Percentiles rank a stretch among this genome's conserved stretches.
Conservation (phyloP, 805 yeast genomes). For the Myxozyma neglecta region DNA sequence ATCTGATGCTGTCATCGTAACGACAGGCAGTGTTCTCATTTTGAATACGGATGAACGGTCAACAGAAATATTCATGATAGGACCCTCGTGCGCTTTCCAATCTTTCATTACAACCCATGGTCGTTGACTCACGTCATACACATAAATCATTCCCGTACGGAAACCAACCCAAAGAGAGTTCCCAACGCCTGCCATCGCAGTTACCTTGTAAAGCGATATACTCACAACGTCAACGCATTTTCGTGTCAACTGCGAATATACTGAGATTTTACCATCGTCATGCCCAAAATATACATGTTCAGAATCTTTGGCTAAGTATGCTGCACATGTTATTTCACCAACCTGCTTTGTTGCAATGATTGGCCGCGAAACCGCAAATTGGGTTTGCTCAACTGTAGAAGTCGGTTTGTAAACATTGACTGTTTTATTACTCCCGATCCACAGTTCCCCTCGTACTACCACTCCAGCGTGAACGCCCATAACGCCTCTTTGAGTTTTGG, state of each 20-base stretch:
- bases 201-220: conserved; percentile 37
- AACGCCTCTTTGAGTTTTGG: conserved; percentile 37
- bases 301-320: conserved; percentile 29
- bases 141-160: conserved; percentile 41
- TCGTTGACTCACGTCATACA: conserved; percentile 37
- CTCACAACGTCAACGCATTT: conserved; percentile 38
- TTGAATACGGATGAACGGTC: conserved; percentile 29
- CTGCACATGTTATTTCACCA: conserved; percentile 40
- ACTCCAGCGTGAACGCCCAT: conserved; percentile 35
- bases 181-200: conserved; percentile 36
- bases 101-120: conserved; percentile 42
- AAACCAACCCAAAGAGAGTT: conserved; percentile 43
- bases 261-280: conserved; percentile 43
- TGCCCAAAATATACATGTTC: conserved; percentile 44
- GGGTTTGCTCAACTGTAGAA: conserved; percentile 21
- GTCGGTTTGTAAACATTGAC: conserved; percentile 39
- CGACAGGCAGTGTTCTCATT: conserved; percentile 34
- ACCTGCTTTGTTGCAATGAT: conserved; percentile 26
- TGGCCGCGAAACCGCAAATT: conserved; percentile 36
- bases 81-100: conserved; percentile 43
- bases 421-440: conserved; percentile 41
- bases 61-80: conserved; percentile 30
- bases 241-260: conserved; percentile 34
- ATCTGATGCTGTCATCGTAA: conserved; percentile 34
- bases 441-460: conserved; percentile 36